Percentiles rank a stretch among this genome's conserved stretches.
phyloP scores from a whole-genome alignment of 306 rosid genomes.

The Gleditsia sinensis region DNA sequence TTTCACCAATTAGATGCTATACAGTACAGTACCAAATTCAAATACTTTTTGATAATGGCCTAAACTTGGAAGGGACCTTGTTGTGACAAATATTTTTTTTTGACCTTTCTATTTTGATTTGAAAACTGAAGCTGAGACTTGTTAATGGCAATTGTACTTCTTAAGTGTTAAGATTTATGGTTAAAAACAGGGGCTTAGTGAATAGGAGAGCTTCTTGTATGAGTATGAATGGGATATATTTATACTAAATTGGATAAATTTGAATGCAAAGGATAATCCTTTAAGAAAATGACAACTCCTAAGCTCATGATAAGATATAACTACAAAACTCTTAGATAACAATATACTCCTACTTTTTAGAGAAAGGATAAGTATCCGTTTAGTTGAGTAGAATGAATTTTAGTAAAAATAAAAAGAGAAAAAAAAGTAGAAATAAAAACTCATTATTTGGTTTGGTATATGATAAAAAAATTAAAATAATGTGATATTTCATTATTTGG shows the following conservation, averaged over 20 bases:
- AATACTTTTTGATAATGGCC: slow-evolving; percentile 45
- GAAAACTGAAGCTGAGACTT: neutral
- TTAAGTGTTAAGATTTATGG: neutral
- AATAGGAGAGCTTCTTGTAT: neutral
- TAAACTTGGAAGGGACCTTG: slow-evolving; percentile 44
- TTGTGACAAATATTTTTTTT: slow-evolving; percentile 52
- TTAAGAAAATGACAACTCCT: neutral
- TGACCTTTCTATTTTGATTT: slow-evolving; percentile 25
- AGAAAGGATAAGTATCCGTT: too few relatives aligned
- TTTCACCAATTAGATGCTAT: too few relatives aligned
- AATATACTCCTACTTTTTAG: too few relatives aligned
- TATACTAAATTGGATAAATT: neutral
- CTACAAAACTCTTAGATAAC: neutral
- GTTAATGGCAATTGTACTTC: neutral
- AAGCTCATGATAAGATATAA: neutral
- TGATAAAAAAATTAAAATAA: too few relatives aligned
- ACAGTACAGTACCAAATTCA: too few relatives aligned
- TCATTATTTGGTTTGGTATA: too few relatives aligned
- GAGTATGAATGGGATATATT: neutral
- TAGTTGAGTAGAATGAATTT: too few relatives aligned
- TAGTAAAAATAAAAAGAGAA: too few relatives aligned
- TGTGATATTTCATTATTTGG: too few relatives aligned
- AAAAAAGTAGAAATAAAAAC: too few relatives aligned
- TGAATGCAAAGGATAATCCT: neutral
- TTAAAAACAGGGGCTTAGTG: neutral